phyloP scores from a whole-genome alignment of 176 grass and related monocot genomes.

The Oryza longistaminata region DNA sequence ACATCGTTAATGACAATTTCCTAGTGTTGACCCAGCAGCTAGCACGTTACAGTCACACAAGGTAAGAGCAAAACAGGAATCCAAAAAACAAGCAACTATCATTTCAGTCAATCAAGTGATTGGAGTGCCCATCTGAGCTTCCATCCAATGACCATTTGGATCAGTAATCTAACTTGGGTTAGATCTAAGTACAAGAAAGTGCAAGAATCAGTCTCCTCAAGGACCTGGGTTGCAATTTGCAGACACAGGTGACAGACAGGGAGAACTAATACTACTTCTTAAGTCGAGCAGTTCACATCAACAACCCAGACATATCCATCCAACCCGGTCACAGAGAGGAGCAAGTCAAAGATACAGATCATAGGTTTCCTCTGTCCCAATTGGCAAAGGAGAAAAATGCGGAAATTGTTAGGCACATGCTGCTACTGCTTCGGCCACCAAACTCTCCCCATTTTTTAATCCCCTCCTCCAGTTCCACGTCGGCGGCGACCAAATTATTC shows the following conservation, averaged over 20 bases:
- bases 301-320: constrained; percentile 1
- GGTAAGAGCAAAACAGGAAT: not conserved
- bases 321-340: not conserved
- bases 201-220: constrained; percentile 27
- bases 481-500: not conserved
- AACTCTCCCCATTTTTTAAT: constrained; percentile 2
- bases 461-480: not conserved
- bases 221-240: not conserved
- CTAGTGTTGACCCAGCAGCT: constrained; percentile 40
- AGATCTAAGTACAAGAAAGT: constrained; percentile 23
- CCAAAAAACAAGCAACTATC: not conserved
- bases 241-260: constrained; percentile 13
- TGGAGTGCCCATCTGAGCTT: not conserved
- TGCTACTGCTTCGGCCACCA: constrained; percentile 21
- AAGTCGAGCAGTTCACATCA: not conserved
- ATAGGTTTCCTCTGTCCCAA: not conserved
- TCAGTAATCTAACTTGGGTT: not conserved
- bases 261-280: not conserved
- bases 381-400: not conserved
- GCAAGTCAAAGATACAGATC: constrained; percentile 6
- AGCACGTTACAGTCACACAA: not conserved
- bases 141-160: not conserved
- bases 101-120: not conserved
- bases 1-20: not conserved
- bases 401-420: constrained; percentile 23